Base-by-base conservation (phyloP, 306 rosid species). In the Glycine soja region DNA sequence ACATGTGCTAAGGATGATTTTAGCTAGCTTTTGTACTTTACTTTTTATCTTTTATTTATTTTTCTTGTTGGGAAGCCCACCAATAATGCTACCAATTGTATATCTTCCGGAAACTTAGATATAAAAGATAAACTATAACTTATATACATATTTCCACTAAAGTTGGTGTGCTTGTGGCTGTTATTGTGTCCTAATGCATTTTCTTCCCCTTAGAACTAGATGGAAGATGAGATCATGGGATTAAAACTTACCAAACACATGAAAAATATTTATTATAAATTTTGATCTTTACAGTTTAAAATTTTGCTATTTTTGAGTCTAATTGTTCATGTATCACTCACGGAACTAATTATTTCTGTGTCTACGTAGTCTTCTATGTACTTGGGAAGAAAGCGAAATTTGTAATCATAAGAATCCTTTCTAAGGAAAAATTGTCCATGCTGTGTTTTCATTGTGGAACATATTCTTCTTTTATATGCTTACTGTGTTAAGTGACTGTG, bases 401-500 rank as follows among this genome's bases (percentile, higher is more conserved):
- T 53, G 48, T 64, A 54, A 46, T 16, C 62, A 43, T 63, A 34
- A 38, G 10, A 52, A 53, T 50, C 79, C 6, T 71, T 51, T 72
- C 19, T 24, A 53, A 63, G 76, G 70, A 73, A 78, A 36, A 64
- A 34, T 12, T 43, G 72, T 56, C 48, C 12, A 14, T 1, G 18
- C 7, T 73, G 66, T 65, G 69, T 62, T 70, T 43, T 57, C 72
- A 6, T 15, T 72, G 43, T 66, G 64, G 34, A 81, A 40, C 79
- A 56, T 64, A 52, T 63, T 10, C 76, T 81, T 67, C 79, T 50
- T 24, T 24, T 24, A 1, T 24, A n/a, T 78, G 75, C 67, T n/a
- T 13, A 40, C 32, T 78, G 24, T 10, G 13, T 59, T 43, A 36
- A 59, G 42, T 68, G 64, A 12, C 36, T 58, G 11, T 45, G 52